These are phyloP conservation scores for Colletotrichum cereale DNA, from an alignment of 2,329 filamentous ascomycete species.

Conservation along the genomic window DNA sequence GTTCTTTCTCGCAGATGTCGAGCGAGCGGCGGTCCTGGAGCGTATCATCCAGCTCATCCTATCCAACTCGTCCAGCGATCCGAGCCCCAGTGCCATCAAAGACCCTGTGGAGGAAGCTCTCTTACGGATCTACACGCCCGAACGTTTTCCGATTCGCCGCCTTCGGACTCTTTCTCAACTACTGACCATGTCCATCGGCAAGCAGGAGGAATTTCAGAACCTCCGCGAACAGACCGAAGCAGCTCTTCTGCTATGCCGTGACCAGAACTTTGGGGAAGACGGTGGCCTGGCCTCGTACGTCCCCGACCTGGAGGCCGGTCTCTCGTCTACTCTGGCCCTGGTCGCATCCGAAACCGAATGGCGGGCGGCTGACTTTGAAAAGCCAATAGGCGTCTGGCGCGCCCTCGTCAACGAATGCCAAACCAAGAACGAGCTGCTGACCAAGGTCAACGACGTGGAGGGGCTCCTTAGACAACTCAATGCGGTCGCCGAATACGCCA, in stretches of 20 bases:
- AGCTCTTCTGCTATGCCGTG: conserved; percentile 51
- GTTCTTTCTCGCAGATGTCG: conserved; percentile 62
- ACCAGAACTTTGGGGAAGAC: conserved; percentile 59
- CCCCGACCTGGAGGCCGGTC: conserved; percentile 61
- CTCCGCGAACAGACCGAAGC: conserved; percentile 56
- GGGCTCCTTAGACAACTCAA: conserved; percentile 63
- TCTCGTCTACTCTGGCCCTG: conserved; percentile 59
- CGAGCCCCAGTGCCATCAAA: conserved; percentile 49
- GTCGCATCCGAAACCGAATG: conserved; percentile 51
- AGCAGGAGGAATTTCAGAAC: conserved; percentile 53
- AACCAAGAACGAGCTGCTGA: conserved; percentile 56
- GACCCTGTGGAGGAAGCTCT: conserved; percentile 61
- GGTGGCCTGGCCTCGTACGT: conserved; percentile 57
- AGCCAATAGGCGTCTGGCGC: conserved; percentile 60
- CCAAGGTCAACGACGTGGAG: conserved; percentile 62
- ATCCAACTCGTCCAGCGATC: conserved; percentile 50
- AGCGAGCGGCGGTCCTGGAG: conserved; percentile 70
- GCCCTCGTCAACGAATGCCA: conserved; percentile 54
- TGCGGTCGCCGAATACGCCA: conserved; percentile 64
- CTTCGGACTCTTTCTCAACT: conserved; percentile 65
- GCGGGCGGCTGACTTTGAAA: conserved; percentile 49
- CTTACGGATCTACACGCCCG: conserved; percentile 62
- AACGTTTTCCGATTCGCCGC: conserved; percentile 65
- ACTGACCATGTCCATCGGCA: conserved; percentile 62
- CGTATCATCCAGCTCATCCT: conserved; percentile 67